A percentile compares a stretch with the other conserved stretches of the same genome.
These are phyloP conservation scores for Phycomyces blakesleeanus DNA, from an alignment of 192 early-diverging fungal species.

Conservation along the genomic window DNA sequence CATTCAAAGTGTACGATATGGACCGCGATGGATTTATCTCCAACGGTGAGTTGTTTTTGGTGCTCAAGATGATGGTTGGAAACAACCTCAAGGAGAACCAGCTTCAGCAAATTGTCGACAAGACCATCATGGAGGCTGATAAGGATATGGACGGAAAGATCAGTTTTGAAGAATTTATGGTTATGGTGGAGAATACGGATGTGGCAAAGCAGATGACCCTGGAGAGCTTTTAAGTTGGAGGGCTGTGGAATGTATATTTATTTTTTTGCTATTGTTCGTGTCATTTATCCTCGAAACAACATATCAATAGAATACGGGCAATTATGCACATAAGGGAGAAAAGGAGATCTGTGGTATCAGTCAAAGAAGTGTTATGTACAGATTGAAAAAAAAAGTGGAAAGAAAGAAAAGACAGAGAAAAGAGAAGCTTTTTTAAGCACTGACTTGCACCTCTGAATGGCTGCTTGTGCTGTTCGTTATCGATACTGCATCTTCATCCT, in stretches of 20 bases:
- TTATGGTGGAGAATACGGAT: slow-evolving; percentile 94
- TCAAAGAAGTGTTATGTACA: neutral
- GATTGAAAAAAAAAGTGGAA: neutral
- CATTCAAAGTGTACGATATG: slow-evolving; percentile 99
- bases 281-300: neutral
- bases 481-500: slow-evolving; percentile 9
- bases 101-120: slow-evolving; percentile 99
- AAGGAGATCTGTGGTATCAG: neutral
- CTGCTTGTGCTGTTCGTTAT: slow-evolving; percentile 3
- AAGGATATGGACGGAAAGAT: slow-evolving; percentile 92
- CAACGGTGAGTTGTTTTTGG: slow-evolving; percentile 97
- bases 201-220: slow-evolving; percentile 95
- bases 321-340: neutral
- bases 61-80: slow-evolving; percentile 99
- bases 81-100: slow-evolving; percentile 94
- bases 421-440: neutral
- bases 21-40: slow-evolving; percentile 98
- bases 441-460: neutral
- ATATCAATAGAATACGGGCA: neutral
- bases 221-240: slow-evolving; percentile 53
- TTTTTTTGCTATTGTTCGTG: neutral
- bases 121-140: slow-evolving; percentile 99
- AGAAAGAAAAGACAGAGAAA: neutral
- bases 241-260: neutral
- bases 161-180: slow-evolving; percentile 93